Evolutionary conservation across 129 eudicot genomes (phyloP), one percentile per base, ranked within the genome.

Genomic region (Flaveria brownii): DNA sequence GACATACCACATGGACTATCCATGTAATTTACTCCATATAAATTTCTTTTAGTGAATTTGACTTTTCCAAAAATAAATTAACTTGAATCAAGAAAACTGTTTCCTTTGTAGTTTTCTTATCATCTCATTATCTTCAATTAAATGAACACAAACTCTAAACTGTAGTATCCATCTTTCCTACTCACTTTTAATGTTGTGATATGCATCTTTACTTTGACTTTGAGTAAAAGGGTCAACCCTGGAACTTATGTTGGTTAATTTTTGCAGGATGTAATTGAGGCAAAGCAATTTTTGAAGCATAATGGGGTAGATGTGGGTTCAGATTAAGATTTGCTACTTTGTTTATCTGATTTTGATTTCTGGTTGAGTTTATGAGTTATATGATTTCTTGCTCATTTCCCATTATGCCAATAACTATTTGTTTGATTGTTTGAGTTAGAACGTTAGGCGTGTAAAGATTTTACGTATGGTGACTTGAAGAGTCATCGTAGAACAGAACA

Each of bases 231-330:
- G 17, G 20, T 55, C 39, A 4, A 14, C 10, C n/a, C 52, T 33
- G 56, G 47, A 55, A 73, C 77, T 73, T 56, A 22, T 17, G 71
- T 16, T 43, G 16, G 68, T 33, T 14, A 5, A 20, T 20, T 30
- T 68, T 59, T 82, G 80, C 57, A 82, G 86, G 86, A 82, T 45
- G 75, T 82, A 68, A 72, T 72, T 9, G 86, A 77, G 75, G 86
- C 82, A n/a, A 82, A 82, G 72, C 75, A 72, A 71, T 82, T 82
- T 70, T 74, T 82, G 72, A 82, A 82, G 86, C 86, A 66, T 39
- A 82, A 69, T 42, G 86, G 82, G 69, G 82, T 82, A 36, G 82
- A 82, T 10, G 72, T 82, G 65, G 82, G 82, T 22, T 72, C 76
- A 15, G 82, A 77, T 72, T 82, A 51, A 82, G 68, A n/a, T 65